A percentile compares a stretch with the other conserved stretches of the same genome.
Evolutionary conservation across 2,329 filamentous ascomycete genomes (phyloP).

Genomic region (Massarina eburnea): DNA sequence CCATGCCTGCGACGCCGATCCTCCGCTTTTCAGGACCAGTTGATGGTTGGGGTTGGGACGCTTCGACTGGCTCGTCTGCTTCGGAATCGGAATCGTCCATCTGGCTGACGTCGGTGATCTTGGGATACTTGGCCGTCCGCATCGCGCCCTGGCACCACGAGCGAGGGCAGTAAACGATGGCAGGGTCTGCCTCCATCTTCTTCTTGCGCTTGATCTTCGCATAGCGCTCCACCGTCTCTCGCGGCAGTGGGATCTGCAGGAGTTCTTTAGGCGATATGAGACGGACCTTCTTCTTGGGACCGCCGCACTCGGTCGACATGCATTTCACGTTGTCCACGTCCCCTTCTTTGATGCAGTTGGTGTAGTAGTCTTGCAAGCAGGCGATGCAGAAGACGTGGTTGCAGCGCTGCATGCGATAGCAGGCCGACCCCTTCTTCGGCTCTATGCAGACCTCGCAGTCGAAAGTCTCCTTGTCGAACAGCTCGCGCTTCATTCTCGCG

Average conservation of each 20-base stretch:
- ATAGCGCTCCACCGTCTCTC: constrained; percentile 79
- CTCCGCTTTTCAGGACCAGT: constrained; percentile 26
- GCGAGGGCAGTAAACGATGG: constrained; percentile 88
- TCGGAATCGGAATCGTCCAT: constrained; percentile 45
- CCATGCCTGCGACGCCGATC: constrained; percentile 52
- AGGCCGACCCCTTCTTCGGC: constrained; percentile 81
- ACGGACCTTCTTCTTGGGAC: constrained; percentile 53
- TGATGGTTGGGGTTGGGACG: constrained; percentile 7
- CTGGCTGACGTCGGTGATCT: constrained; percentile 45
- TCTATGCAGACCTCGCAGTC: constrained; percentile 88
- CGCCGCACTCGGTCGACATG: constrained; percentile 73
- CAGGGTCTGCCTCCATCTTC: constrained; percentile 86
- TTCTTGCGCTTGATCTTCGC: constrained; percentile 90
- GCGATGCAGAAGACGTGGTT: constrained; percentile 86
- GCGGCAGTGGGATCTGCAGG: constrained; percentile 52
- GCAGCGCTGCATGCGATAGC: constrained; percentile 81
- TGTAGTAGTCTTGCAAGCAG: constrained; percentile 92
- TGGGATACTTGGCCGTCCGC: constrained; percentile 55
- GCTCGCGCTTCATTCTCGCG: constrained; percentile 68
- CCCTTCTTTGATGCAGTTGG: constrained; percentile 81
- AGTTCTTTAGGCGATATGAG: constrained; percentile 82
- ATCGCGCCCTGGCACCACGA: constrained; percentile 91
- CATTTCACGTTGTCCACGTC: constrained; percentile 80
- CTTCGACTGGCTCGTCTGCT: constrained; percentile 25
- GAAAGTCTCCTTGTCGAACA: constrained; percentile 83